Evolutionary conservation across 768 basidiomycete genomes (phyloP), one percentile per base, ranked within the genome.

Genomic region (Podaxis sp.): DNA sequence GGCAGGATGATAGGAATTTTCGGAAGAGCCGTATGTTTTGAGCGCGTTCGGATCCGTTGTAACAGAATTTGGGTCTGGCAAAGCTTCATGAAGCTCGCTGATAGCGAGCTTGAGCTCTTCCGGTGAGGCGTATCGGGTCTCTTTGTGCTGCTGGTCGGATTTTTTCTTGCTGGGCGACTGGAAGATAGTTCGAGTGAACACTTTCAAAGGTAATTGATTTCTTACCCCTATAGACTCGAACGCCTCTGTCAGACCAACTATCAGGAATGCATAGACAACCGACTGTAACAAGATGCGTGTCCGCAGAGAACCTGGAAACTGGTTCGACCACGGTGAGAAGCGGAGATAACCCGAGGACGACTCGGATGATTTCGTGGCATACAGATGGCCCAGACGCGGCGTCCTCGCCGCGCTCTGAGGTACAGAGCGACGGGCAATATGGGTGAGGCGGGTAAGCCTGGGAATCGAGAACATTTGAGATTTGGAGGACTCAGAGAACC

Each of bases 1-100:
- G 55, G 79, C 74, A 3, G 84, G 83, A 69, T 86, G 88, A 67
- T 89, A 89, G 7, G 87, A 87, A 68, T 89, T 85, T 65, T 84
- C 84, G 1, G 89, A 91, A 37, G 82, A 86, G 3, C 90, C 90
- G 63, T 89, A 80, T 36, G 79, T 77, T 50, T 77, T 74, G 26
- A 91, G 74, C 17, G 78, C 74, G 37, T 82, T 77, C 12, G 78
- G 75, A 66, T 85, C 82, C 2, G 84, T 87, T 28, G 78, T 75
- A 26, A 89, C 82, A 17, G 74, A 69, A 41, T 78, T 74, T n/a
- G 75, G 70, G n/a, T 69, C 75, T 5, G 84, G 79, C 66, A 90
- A 77, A 13, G 74, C 72, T 3, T 68, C 64, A 24, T 74, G 76
- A 36, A 90, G 76, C 65, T 88, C 84, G 15, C 75, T 68, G 17